Percentiles rank a stretch among this genome's conserved stretches.
phyloP scores from a whole-genome alignment of 2,329 filamentous ascomycete species.

The Colletotrichum noveboracense region DNA sequence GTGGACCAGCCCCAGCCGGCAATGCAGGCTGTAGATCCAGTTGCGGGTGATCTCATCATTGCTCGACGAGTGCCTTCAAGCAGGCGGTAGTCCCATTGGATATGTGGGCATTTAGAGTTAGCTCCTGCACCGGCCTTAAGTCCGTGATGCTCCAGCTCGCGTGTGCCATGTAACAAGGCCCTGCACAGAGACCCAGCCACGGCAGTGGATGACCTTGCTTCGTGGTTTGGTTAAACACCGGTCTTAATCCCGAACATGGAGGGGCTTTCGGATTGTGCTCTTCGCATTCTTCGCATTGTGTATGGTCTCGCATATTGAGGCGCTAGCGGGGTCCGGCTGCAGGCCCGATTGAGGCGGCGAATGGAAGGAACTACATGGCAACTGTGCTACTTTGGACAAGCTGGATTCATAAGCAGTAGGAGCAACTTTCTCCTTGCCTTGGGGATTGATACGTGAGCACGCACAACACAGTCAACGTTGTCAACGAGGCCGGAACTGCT shows the following conservation, averaged over 20 bases:
- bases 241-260: neutral
- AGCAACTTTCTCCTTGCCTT: neutral
- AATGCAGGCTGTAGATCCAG: neutral
- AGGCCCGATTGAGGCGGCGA: neutral
- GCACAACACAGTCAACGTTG: neutral
- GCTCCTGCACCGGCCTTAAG: neutral
- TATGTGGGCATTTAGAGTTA: constrained; percentile 4
- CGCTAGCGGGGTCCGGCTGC: neutral
- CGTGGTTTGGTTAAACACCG: neutral
- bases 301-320: neutral
- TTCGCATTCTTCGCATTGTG: neutral
- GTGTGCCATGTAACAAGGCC: neutral
- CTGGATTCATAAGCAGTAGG: neutral
- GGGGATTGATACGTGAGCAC: neutral
- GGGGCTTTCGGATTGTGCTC: neutral
- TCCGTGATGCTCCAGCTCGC: neutral
- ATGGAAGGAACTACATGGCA: neutral
- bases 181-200: neutral
- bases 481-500: neutral
- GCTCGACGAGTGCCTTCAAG: neutral
- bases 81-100: neutral
- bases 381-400: neutral
- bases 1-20: neutral
- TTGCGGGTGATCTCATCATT: constrained; percentile 1
- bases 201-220: neutral